phyloP scores from a whole-genome alignment of 2,329 filamentous ascomycete species.

The Cercospora sojina region DNA sequence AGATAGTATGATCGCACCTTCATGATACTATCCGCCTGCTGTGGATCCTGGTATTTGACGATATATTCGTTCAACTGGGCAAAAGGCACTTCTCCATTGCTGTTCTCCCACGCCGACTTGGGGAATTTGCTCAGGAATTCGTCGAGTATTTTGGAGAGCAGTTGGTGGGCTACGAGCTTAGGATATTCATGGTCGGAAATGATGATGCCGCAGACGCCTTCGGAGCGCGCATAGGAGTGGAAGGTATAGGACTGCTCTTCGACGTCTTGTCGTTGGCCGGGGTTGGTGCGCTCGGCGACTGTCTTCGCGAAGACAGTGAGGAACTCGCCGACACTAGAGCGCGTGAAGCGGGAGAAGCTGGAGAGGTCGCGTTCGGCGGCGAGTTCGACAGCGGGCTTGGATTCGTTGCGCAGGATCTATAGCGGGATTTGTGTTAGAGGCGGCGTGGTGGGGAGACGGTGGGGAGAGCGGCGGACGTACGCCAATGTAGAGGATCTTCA shows the following conservation, averaged over 20 bases:
- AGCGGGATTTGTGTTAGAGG: neutral
- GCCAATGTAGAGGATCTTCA: conserved; percentile 88
- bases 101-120: conserved; percentile 62
- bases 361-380: conserved; percentile 73
- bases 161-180: conserved; percentile 78
- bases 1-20: conserved; percentile 29
- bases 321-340: conserved; percentile 62
- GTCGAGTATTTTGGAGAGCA: conserved; percentile 82
- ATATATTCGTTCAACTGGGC: conserved; percentile 79
- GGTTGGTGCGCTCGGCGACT: conserved; percentile 77
- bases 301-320: conserved; percentile 85
- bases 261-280: conserved; percentile 76
- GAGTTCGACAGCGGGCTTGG: conserved; percentile 73
- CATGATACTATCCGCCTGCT: conserved; percentile 80
- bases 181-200: conserved; percentile 52
- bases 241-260: conserved; percentile 75
- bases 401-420: conserved; percentile 79
- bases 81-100: conserved; percentile 52
- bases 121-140: conserved; percentile 81
- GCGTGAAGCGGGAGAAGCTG: conserved; percentile 77
- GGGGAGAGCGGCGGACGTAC: conserved; percentile 49
- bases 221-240: conserved; percentile 48
- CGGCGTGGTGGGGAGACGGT: conserved; percentile 20
- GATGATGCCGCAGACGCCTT: conserved; percentile 50
- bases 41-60: conserved; percentile 77